phyloP scores from a whole-genome alignment of 495 filamentous ascomycete species.

The Tuber magnatum region DNA sequence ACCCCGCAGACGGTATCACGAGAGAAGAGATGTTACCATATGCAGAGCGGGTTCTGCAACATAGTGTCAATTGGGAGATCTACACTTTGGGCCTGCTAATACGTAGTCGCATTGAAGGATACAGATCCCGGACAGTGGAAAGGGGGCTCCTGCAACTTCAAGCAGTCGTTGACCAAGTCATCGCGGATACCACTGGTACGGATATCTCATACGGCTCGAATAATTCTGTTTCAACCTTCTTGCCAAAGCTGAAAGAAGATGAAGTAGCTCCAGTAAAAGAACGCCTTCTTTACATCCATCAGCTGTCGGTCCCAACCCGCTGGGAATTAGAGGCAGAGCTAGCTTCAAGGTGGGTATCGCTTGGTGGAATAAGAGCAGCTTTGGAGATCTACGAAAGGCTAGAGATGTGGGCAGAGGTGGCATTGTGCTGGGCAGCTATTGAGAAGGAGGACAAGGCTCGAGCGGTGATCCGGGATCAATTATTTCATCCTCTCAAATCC shows the following conservation, averaged over 20 bases:
- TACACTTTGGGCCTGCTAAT: conserved; percentile 90
- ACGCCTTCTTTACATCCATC: conserved; percentile 72
- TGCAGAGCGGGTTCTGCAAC: conserved; percentile 76
- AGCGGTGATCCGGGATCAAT: conserved; percentile 62
- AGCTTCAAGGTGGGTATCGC: conserved; percentile 76
- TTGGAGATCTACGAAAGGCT: conserved; percentile 94
- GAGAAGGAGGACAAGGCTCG: conserved; percentile 79
- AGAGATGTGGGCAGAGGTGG: conserved; percentile 91
- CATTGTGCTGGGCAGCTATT: conserved; percentile 74
- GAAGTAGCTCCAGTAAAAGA: conserved; percentile 72
- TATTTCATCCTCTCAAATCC: conserved; percentile 54
- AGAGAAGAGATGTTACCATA: conserved; percentile 89
- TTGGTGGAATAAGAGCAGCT: conserved; percentile 80
- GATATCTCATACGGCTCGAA: conserved; percentile 34
- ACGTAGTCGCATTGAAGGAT: conserved; percentile 79
- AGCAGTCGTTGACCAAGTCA: conserved; percentile 89
- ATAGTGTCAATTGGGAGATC: conserved; percentile 95
- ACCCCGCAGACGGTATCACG: conserved; percentile 74
- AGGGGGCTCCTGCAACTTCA: conserved; percentile 88
- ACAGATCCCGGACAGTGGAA: conserved; percentile 76
- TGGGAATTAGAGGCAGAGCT: conserved; percentile 95
- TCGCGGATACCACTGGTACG: conserved; percentile 67
- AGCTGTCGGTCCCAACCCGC: conserved; percentile 70
- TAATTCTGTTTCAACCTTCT: conserved; percentile 59
- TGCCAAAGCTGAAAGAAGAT: conserved; percentile 64